Conservation (phyloP, 495 filamentous ascomycete genomes). For the Aspergillus nanangensis region DNA sequence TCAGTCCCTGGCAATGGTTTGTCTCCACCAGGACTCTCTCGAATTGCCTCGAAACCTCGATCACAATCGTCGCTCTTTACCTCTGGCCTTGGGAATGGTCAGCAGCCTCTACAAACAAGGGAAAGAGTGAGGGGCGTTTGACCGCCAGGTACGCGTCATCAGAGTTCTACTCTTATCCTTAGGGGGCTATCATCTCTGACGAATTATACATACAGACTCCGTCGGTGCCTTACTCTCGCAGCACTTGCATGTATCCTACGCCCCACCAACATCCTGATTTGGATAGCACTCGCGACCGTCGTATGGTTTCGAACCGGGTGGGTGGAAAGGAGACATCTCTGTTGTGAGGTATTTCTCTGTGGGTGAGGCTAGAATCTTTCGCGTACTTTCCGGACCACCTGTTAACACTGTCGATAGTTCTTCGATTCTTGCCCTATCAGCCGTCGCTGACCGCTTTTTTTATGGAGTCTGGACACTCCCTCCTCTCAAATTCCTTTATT, state of each 20-base stretch:
- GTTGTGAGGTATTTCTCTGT: slow-evolving; percentile 60
- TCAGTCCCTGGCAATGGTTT: slow-evolving; percentile 96
- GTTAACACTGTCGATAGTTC: slow-evolving; percentile 31
- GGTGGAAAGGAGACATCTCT: slow-evolving; percentile 46
- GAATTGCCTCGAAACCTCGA: slow-evolving; percentile 84
- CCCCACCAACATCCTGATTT: slow-evolving; percentile 87
- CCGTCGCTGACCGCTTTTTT: slow-evolving; percentile 71
- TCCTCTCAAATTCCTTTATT: slow-evolving; percentile 81
- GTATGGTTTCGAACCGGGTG: slow-evolving; percentile 38
- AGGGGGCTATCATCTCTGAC: slow-evolving; percentile 5
- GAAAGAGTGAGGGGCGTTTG: too few relatives aligned
- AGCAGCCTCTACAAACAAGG: too few relatives aligned
- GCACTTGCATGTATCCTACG: slow-evolving; percentile 82
- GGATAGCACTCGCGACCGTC: slow-evolving; percentile 55
- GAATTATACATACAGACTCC: slow-evolving; percentile 34
- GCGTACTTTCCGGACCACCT: not conserved
- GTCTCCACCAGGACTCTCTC: slow-evolving; percentile 90
- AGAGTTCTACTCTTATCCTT: too few relatives aligned
- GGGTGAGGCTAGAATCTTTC: slow-evolving; percentile 59
- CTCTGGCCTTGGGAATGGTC: slow-evolving; percentile 84
- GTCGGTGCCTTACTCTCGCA: slow-evolving; percentile 67
- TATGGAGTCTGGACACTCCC: slow-evolving; percentile 89
- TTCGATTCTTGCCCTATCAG: slow-evolving; percentile 55
- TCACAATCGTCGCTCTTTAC: slow-evolving; percentile 75
- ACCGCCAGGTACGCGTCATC: too few relatives aligned